Percentiles rank a stretch among this genome's conserved stretches.
Evolutionary conservation across 345 rosid species (phyloP).

Genomic region (Balakata baccata): DNA sequence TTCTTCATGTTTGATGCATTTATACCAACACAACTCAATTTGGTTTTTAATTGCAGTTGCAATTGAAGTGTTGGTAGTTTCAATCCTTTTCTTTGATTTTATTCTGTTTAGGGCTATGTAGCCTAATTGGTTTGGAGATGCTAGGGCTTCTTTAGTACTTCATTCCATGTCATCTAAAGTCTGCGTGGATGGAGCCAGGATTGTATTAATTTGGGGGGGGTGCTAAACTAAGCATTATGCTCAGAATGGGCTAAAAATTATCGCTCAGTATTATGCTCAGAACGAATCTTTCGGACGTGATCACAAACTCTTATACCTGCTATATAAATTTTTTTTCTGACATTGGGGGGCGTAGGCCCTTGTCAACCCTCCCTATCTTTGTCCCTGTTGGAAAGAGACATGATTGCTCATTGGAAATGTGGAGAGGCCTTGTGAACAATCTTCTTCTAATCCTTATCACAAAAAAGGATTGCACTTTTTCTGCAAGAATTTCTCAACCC

Average conservation of each 20-base stretch:
- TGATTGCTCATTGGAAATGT: neutral
- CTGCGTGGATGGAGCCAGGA: no score
- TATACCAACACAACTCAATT: no score
- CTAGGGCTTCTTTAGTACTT: neutral
- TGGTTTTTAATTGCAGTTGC: neutral
- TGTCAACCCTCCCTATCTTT: no score
- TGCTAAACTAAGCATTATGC: no score
- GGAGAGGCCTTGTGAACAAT: neutral
- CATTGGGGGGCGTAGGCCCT: no score
- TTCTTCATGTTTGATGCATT: neutral
- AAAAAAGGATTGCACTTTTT: neutral
- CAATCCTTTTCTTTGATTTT: neutral
- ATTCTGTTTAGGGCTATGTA: neutral
- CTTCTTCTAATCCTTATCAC: neutral
- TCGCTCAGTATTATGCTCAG: no score
- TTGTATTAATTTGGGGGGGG: no score
- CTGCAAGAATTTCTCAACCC: neutral
- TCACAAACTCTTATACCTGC: no score
- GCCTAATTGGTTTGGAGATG: neutral
- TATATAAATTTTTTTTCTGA: no score
- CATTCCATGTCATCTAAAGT: no score
- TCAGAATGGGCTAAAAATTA: no score
- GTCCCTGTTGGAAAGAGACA: neutral
- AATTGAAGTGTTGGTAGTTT: neutral
- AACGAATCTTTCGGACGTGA: no score